These are phyloP conservation scores for Aspergillus steynii DNA, from an alignment of 495 filamentous ascomycete genomes.

Conservation along the genomic window DNA sequence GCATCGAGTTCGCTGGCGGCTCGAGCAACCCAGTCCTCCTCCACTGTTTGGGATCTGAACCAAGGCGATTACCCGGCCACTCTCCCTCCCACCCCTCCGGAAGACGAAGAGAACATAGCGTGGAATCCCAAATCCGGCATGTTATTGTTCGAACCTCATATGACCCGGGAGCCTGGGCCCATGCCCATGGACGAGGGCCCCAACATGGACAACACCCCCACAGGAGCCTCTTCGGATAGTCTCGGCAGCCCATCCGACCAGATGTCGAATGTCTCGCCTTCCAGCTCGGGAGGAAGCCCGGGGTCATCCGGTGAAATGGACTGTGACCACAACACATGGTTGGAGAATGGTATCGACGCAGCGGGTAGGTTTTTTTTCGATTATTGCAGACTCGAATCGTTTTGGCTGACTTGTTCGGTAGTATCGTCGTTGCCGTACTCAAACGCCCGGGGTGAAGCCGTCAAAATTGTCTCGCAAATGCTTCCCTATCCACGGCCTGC, in stretches of 20 bases:
- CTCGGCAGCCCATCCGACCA: slow-evolving; percentile 39
- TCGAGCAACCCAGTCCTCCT: slow-evolving; percentile 24
- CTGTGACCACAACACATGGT: slow-evolving; percentile 42
- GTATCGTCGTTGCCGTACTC: slow-evolving; percentile 39
- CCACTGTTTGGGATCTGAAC: slow-evolving; percentile 32
- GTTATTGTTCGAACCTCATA: slow-evolving; percentile 34
- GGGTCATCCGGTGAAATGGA: slow-evolving; percentile 42
- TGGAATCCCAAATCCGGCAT: slow-evolving; percentile 41
- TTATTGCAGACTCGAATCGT: neutral
- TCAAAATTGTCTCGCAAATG: slow-evolving; percentile 62
- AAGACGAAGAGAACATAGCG: slow-evolving; percentile 43
- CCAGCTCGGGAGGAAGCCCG: slow-evolving; percentile 40
- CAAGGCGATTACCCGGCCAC: slow-evolving; percentile 38
- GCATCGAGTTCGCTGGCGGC: slow-evolving; percentile 39
- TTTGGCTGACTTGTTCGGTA: slow-evolving; percentile 20
- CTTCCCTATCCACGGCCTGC: slow-evolving; percentile 60
- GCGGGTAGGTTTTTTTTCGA: slow-evolving; percentile 35
- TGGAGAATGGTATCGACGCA: slow-evolving; percentile 45
- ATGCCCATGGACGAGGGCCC: slow-evolving; percentile 40
- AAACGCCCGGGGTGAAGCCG: slow-evolving; percentile 41
- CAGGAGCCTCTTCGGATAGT: slow-evolving; percentile 28
- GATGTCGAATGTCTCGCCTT: slow-evolving; percentile 34
- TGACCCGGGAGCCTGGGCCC: slow-evolving; percentile 30
- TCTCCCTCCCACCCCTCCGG: slow-evolving; percentile 44
- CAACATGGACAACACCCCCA: slow-evolving; percentile 32